A percentile compares a stretch with the other conserved stretches of the same genome.
These are phyloP conservation scores for Skeletonema marinoi DNA, from an alignment of 108 stramenopile genomes.

Conservation along the genomic window DNA sequence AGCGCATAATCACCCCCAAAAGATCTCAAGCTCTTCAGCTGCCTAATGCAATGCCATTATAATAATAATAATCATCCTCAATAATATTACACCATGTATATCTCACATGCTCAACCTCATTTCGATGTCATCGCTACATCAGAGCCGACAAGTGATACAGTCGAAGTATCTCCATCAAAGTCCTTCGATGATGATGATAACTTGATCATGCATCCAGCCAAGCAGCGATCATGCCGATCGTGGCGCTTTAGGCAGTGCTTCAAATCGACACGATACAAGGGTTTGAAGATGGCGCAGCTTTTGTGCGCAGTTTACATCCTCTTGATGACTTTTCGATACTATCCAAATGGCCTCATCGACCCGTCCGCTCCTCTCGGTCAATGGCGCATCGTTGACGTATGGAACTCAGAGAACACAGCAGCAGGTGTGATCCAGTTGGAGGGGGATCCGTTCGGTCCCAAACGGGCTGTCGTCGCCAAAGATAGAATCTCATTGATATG, in stretches of 20 bases:
- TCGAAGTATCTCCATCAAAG: too few relatives aligned
- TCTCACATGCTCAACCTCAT: too few relatives aligned
- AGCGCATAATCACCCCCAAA: neutral
- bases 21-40: neutral
- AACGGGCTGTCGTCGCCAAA: conserved; percentile 47
- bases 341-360: conserved; percentile 28
- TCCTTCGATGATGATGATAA: too few relatives aligned
- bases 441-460: conserved; percentile 23
- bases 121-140: too few relatives aligned
- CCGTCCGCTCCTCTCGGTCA: conserved; percentile 13
- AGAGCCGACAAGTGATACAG: too few relatives aligned
- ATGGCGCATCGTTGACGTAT: conserved; percentile 33
- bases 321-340: conserved; percentile 36
- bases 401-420: conserved; percentile 31
- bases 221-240: too few relatives aligned
- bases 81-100: too few relatives aligned
- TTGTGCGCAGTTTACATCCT: conserved; percentile 33
- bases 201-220: too few relatives aligned
- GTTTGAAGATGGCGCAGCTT: conserved; percentile 38
- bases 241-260: neutral
- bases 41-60: too few relatives aligned
- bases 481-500: conserved; percentile 30
- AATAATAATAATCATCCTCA: too few relatives aligned
- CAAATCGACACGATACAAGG: conserved; percentile 30
- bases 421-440: conserved; percentile 42